Base-by-base conservation (phyloP, 2,329 filamentous ascomycete genomes). In the Diaporthe capsici region DNA sequence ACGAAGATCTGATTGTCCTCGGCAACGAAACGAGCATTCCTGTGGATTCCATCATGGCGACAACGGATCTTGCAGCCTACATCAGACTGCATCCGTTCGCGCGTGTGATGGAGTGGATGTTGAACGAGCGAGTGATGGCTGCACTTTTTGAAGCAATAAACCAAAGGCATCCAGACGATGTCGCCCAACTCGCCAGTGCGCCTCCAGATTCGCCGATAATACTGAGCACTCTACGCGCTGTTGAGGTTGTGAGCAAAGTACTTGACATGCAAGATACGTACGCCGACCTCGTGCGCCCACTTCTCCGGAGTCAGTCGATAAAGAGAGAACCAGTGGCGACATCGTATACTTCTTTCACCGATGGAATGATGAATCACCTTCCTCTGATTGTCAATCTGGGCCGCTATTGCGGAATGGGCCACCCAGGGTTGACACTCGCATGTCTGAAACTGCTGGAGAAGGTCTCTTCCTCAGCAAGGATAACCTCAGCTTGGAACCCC, bases 61-160 rank as follows among this genome's bases (percentile, higher is more conserved):
- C 94, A 5, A 93, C 93, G 3, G 94, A 94, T 74, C 87, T 98
- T 6, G 91, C 92, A 68, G 90, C 90, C 8, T 99, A 99, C 82
- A 92, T 97, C 75, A 91, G 92, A 34, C 90, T 98, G 72, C 97
- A 99, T 84, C 96, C 97, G 0, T 99, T 98, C 81, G 92, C 94
- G 4, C 92, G 97, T 76, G 93, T 98, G 22, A 98, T 98, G 94
- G 97, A 99, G 82, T 98, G 97, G 95, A 91, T 99, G 84, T 98
- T 98, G 84, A 98, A 98, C 82, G 95, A 97, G 81, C 95, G 94
- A 78, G 94, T 98, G 31, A 91, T 98, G 80, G 91, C 90, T 78
- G 91, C 93, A 20, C 85, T 99, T 2, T 96, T 98, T 83, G 89
- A 91, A 74, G 91, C 94, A 15, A 91, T 97, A 42, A 94, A 96